Base-by-base conservation (phyloP, 805 yeast genomes). In the Vanderwaltozyma polyspora region DNA sequence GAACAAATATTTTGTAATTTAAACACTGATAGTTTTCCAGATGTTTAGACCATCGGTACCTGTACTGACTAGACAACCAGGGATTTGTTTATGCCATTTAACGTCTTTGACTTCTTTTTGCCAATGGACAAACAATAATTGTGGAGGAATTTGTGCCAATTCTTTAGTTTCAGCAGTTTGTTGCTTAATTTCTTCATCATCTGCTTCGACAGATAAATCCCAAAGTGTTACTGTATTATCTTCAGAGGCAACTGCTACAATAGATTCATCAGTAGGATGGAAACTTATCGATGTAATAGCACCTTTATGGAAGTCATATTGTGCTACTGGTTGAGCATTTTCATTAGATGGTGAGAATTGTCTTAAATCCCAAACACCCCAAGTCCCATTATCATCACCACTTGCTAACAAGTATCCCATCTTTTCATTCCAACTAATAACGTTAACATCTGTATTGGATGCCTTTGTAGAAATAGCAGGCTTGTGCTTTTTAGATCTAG, bases 201-300 rank as follows among this genome's bases (percentile, higher is more conserved):
- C 98, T 3, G 97, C 97, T 64, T 91, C 98, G 12, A 91, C 98
- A 10, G 96, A 89, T 57, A 91, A 69, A 64, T 91, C 98, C 98
- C 98, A 91, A 45, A 91, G 65, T 1, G 96, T 86, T 7, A 91
- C 96, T 5, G 97, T 91, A 58, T 86, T 86, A 60, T 91, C 98
- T 56, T 87, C 97, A 1, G 94, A 83, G 3, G 93, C 86, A 13
- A 89, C 96, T 1, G 97, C 97, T 35, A 91, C 72, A 42, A 87
- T 85, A 1, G 95, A 84, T 61, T 91, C 98, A 57, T 91, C 98
- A 44, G 79, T 66, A 32, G 97, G 98, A 55, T 87, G 87, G 69
- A 89, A 91, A 41, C 89, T 79, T 44, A 91, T 85, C 5, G 95
- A 79, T 1, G 98, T 91, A 50, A 91, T 72, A 18, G 98, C 80